These are phyloP conservation scores for Anisodus tanguticus DNA, from an alignment of 257 asterid genomes.

Conservation along the genomic window DNA sequence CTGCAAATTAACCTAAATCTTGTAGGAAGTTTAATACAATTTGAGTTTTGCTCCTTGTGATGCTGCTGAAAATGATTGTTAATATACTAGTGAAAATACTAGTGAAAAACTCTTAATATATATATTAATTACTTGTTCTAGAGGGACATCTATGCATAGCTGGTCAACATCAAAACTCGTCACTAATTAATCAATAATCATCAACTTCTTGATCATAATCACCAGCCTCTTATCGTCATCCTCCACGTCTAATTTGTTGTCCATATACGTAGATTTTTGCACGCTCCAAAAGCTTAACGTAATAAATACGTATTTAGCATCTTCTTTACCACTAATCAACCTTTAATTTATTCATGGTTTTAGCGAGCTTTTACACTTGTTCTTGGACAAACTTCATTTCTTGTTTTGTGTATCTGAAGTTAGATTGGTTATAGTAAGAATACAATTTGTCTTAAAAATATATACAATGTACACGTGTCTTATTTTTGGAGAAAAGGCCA, in stretches of 20 bases:
- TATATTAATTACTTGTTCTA: background rate
- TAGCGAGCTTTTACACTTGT: background rate
- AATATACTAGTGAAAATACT: background rate
- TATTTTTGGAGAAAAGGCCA: background rate
- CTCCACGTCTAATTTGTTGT: slow-evolving; percentile 36
- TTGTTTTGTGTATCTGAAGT: background rate
- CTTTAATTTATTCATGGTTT: background rate
- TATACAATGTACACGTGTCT: background rate
- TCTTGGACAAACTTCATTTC: background rate
- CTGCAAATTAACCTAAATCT: background rate
- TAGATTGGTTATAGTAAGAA: background rate
- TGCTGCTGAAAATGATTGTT: slow-evolving; percentile 16
- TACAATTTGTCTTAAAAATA: background rate
- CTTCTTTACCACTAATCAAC: background rate
- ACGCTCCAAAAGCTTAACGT: slow-evolving; percentile 30
- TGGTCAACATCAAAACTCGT: background rate
- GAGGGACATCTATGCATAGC: background rate
- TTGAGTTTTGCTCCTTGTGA: slow-evolving; percentile 12
- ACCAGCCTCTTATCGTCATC: slow-evolving; percentile 34
- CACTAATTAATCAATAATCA: background rate
- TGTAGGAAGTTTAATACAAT: slow-evolving; percentile 18
- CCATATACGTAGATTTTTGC: slow-evolving; percentile 30
- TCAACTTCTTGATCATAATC: background rate
- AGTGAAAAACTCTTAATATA: background rate
- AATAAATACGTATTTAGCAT: background rate